Conservation (phyloP, 208 protist genomes). For the Trypanosoma scelopori region DNA sequence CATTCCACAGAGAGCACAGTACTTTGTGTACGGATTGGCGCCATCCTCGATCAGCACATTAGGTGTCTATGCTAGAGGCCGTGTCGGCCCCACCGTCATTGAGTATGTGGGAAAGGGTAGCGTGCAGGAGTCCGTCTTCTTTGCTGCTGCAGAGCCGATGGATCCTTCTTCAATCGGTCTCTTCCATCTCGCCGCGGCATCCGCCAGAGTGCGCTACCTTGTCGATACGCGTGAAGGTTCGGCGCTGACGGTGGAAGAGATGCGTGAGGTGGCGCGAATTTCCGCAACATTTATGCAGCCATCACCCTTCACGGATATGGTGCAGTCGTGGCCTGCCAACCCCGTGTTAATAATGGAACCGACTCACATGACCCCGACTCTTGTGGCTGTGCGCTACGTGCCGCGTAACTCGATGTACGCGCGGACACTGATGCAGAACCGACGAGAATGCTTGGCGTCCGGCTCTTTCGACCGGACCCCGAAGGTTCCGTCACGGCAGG, state of each 20-base stretch:
- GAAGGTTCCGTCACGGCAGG: neutral
- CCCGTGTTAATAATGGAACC: neutral
- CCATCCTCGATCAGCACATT: constrained; percentile 23
- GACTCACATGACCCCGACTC: neutral
- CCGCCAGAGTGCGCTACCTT: constrained; percentile 22
- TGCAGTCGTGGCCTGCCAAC: constrained; percentile 17
- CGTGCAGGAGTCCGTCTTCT: constrained; percentile 18
- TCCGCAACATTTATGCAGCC: constrained; percentile 41
- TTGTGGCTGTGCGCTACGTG: constrained; percentile 22
- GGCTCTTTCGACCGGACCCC: constrained; percentile 11
- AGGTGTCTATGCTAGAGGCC: constrained; percentile 42
- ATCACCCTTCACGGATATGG: constrained; percentile 60
- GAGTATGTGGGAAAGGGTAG: constrained; percentile 53
- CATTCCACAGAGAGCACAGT: constrained; percentile 41
- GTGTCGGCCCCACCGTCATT: constrained; percentile 42
- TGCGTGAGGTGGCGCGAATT: constrained; percentile 45
- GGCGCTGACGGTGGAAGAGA: constrained; percentile 27
- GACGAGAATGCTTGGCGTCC: constrained; percentile 10
- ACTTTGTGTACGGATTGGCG: constrained; percentile 40
- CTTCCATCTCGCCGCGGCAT: constrained; percentile 47
- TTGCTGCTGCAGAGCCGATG: neutral
- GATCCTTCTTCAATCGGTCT: constrained; percentile 28
- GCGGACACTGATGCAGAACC: constrained; percentile 14
- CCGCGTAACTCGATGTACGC: constrained; percentile 26
- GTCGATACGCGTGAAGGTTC: constrained; percentile 25